Evolutionary conservation across 495 filamentous ascomycete species (phyloP), one percentile per base, ranked within the genome.

Genomic region (Poronia punctata): DNA sequence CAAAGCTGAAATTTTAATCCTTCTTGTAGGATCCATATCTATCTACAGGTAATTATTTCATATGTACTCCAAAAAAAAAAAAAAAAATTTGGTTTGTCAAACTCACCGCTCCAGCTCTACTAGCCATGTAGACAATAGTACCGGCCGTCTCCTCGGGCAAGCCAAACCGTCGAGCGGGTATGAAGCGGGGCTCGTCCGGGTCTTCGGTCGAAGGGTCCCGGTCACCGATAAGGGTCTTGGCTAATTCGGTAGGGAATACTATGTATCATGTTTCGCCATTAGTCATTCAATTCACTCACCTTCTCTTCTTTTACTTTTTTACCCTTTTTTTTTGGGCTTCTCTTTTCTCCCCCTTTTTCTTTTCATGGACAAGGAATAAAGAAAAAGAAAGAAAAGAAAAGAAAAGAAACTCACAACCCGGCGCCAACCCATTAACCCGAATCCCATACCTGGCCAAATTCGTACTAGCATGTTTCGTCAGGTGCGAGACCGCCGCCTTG

Each of bases 181-280:
- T 69, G 44, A 64, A 53, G 4, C 43, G 7, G 8, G 7, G 32
- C 3, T 57, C 18, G 1, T 41, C 32, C 0, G 28, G 23, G 7
- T 29, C 45, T 5, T 56, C 46, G 4, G 62, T 58, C 43, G 70
- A 68, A 7, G 59, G 65, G 7, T 66, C 65, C 15, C 71, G 38
- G 38, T 43, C 7, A 18, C 46, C 12, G 19, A 45, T 61, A 6
- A 64, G 19, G 18, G 30, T 30, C 2, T 30, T 31, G 1, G 72
- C 60, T 64, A 79, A 65, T 7, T 79, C 73, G 4, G 70, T 72
- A 10, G 68, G 62, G 54, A 67, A 81, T 21, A 75, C 67, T 68
- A 38, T 10, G 26, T 12, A 40, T 12, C n/a, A n/a, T n/a, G n/a
- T n/a, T n/a, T n/a, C n/a, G n/a, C n/a, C n/a, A n/a, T n/a, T n/a